Evolutionary conservation across 208 protist genomes (phyloP).

Genomic region (Leishmania tropica): DNA sequence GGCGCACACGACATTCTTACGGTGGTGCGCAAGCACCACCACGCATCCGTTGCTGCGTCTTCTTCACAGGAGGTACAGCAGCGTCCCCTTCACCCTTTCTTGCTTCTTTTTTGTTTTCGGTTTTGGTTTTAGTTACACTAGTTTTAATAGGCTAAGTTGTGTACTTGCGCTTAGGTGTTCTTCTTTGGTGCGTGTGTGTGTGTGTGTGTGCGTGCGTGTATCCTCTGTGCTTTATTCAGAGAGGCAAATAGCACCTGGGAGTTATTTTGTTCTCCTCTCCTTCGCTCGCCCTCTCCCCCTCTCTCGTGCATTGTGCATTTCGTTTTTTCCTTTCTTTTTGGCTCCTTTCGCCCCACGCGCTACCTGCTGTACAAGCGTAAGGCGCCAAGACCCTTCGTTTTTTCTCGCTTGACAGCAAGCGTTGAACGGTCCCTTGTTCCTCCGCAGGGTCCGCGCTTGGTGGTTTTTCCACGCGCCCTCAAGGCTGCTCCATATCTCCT

Average conservation of each 20-base stretch:
- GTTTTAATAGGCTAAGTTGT: slow-evolving; percentile 13
- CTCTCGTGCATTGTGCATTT: not conserved
- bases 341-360: not conserved
- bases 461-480: not conserved
- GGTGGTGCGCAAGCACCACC: not conserved
- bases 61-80: not conserved
- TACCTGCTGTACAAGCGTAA: not conserved
- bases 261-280: not conserved
- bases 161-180: not conserved
- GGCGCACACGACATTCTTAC: not conserved
- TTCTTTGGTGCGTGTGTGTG: not conserved
- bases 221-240: not conserved
- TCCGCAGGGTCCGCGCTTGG: not conserved
- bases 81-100: not conserved
- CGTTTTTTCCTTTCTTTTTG: not conserved
- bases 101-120: not conserved
- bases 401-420: not conserved
- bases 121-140: slow-evolving; percentile 14
- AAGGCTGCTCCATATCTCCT: not conserved
- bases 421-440: not conserved
- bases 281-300: not conserved
- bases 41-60: not conserved
- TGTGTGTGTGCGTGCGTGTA: no score
- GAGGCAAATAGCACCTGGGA: not conserved
- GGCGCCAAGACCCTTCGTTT: not conserved